Evolutionary conservation across 805 yeast genomes (phyloP), one percentile per base, ranked within the genome.

Genomic region (Hanseniaspora jakobsenii): DNA sequence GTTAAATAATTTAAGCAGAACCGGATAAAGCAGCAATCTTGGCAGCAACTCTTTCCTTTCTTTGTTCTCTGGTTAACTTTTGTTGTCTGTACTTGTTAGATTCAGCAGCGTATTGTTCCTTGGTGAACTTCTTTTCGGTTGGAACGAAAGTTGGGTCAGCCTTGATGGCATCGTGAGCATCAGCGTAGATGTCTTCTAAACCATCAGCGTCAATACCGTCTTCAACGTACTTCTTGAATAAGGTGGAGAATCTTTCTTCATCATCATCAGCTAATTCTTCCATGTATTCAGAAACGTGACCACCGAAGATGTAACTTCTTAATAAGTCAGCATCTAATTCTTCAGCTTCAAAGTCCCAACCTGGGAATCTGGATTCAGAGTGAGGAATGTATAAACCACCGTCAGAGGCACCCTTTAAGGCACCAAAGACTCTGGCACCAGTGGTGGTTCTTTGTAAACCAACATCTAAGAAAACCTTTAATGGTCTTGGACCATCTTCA

Each of bases 381-480:
- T 91, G 98, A 60, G 98, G 98, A 66, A 91, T 76, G 87, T 82
- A 85, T 64, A 91, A 77, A 63, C 98, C 98, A 83, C 98, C 98
- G 69, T 91, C 98, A 55, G 97, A 89, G 65, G 98, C 98, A 82
- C 98, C 98, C 81, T 91, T 91, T 66, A 91, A 76, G 66, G 91
- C 96, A 84, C 97, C 98, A 65, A 91, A 91, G 69, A 91, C 78
- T 73, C 94, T 84, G 67, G 97, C 96, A 85, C 98, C 98, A 64
- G 97, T 87, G 75, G 98, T 91, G 74, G 98, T 86, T 81, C 98
- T 87, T 74, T 86, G 94, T 70, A 91, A 77, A 84, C 98, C 98
- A 65, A 91, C 87, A 69, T 91, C 98, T 66, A 91, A 78, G 85
- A 77, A 91, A 59, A 87, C 96, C 81, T 91, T 91, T 94, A 91